These are phyloP conservation scores for Pichia californica DNA, from an alignment of 805 yeast species.

Conservation along the genomic window DNA sequence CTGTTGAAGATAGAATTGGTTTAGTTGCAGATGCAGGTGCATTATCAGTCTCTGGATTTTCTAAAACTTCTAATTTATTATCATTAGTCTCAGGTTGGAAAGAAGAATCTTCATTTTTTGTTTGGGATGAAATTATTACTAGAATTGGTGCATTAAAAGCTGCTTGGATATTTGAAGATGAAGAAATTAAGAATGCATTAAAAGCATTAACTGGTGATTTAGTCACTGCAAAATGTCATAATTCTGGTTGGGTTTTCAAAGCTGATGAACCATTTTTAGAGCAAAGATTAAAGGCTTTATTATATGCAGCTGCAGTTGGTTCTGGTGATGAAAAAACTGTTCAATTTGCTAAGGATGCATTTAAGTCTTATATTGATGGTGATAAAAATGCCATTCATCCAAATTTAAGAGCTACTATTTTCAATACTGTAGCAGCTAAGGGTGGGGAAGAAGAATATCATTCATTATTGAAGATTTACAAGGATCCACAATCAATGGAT, in stretches of 20 bases:
- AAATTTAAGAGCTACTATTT: constrained; percentile 38
- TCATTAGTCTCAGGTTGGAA: constrained; percentile 36
- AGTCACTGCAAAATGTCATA: constrained; percentile 28
- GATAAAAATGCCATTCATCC: constrained; percentile 36
- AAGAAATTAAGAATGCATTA: constrained; percentile 27
- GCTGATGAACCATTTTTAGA: constrained; percentile 56
- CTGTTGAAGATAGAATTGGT: constrained; percentile 48
- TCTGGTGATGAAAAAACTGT: constrained; percentile 36
- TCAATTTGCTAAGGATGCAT: constrained; percentile 19
- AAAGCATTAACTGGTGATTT: constrained; percentile 28
- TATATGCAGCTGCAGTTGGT: constrained; percentile 38
- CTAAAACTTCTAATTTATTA: constrained; percentile 40
- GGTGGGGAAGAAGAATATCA: constrained; percentile 35
- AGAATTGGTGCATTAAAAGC: constrained; percentile 30
- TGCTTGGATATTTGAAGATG: constrained; percentile 36
- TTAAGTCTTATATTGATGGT: constrained; percentile 24
- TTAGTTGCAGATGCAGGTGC: constrained; percentile 51
- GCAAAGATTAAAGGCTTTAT: constrained; percentile 33
- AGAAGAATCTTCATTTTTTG: constrained; percentile 38
- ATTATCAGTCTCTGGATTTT: constrained; percentile 42
- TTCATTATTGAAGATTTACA: constrained; percentile 39
- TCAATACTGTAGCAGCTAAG: constrained; percentile 37
- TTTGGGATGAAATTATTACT: constrained; percentile 51
- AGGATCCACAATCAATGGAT: constrained; percentile 48
- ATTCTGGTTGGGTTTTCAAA: constrained; percentile 75